Conservation (phyloP, 1,284 basidiomycete genomes). For the Pseudozyma sp. region DNA sequence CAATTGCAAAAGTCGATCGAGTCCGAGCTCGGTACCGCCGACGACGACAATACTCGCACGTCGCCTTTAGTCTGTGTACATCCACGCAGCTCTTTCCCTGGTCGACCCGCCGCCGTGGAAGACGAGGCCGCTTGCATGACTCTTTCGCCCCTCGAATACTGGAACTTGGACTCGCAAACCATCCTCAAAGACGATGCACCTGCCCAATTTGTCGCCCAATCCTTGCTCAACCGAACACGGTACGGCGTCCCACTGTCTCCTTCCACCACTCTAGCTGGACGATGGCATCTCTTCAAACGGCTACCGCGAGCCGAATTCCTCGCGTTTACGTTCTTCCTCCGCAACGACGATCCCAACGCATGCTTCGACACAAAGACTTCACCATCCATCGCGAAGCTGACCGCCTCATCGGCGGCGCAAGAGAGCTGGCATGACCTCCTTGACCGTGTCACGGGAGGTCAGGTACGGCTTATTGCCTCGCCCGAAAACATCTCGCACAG, state of each 20-base stretch:
- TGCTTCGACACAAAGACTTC: slow-evolving; percentile 11
- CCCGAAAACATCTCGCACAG: slow-evolving; percentile 51
- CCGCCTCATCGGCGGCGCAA: slow-evolving; percentile 12
- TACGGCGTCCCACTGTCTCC: slow-evolving; percentile 55
- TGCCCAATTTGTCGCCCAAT: slow-evolving; percentile 44
- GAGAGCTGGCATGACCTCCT: slow-evolving; percentile 52
- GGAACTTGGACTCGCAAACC: slow-evolving; percentile 34
- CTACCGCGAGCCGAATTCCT: slow-evolving; percentile 64
- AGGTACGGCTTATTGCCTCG: slow-evolving; percentile 51
- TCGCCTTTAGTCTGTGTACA: slow-evolving; percentile 20
- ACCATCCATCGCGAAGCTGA: background rate
- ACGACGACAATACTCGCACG: background rate
- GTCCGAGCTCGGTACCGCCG: slow-evolving; percentile 12
- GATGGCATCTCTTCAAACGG: slow-evolving; percentile 64
- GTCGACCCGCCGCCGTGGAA: slow-evolving; percentile 3
- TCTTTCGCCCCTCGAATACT: slow-evolving; percentile 63
- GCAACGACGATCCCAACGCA: slow-evolving; percentile 11
- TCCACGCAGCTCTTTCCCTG: slow-evolving; percentile 40
- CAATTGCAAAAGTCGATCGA: slow-evolving; percentile 57
- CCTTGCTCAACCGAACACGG: slow-evolving; percentile 40
- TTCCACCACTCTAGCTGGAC: slow-evolving; percentile 60
- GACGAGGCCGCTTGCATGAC: slow-evolving; percentile 45
- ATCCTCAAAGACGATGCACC: slow-evolving; percentile 50
- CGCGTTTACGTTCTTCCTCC: slow-evolving; percentile 64
- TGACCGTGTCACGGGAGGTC: slow-evolving; percentile 48